Evolutionary conservation across 2,329 filamentous ascomycete species (phyloP).

Genomic region (Pseudocercospora cruenta): DNA sequence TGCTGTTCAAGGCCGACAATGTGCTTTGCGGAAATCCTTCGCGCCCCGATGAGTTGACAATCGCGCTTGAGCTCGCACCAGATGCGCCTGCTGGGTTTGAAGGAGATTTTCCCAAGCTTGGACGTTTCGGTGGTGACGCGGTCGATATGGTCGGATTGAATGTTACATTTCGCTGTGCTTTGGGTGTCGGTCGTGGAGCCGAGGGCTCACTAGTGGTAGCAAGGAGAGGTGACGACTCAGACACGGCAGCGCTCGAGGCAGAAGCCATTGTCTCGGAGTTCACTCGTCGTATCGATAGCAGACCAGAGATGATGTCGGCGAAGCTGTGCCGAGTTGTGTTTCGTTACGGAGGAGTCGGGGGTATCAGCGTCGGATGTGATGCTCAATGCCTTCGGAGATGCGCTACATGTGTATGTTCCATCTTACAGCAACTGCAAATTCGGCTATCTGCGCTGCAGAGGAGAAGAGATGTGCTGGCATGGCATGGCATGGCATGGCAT

Average conservation of each 20-base stretch:
- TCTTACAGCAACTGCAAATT: background rate
- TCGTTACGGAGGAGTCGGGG: background rate
- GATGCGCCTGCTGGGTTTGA: background rate
- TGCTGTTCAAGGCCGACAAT: slow-evolving; percentile 82
- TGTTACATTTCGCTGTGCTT: slow-evolving; percentile 67
- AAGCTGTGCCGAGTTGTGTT: background rate
- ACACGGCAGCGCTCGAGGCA: slow-evolving; percentile 7
- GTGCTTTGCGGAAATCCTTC: slow-evolving; percentile 57
- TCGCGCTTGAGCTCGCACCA: slow-evolving; percentile 31
- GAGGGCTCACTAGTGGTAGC: slow-evolving; percentile 20
- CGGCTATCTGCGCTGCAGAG: background rate
- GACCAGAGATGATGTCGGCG: background rate
- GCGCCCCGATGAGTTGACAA: slow-evolving; percentile 39
- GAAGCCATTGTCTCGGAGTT: slow-evolving; percentile 12
- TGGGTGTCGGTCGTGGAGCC: slow-evolving; percentile 32
- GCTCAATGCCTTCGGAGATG: background rate
- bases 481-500: background rate
- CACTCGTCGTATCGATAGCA: background rate
- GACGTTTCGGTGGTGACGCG: slow-evolving; percentile 43
- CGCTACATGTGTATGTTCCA: background rate
- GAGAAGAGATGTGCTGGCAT: background rate
- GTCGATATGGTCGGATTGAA: slow-evolving; percentile 68
- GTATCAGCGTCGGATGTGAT: background rate
- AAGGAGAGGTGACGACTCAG: slow-evolving; percentile 31
- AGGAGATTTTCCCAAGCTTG: slow-evolving; percentile 8